phyloP scores from a whole-genome alignment of 2,329 filamentous ascomycete species.

The Fusarium napiforme region DNA sequence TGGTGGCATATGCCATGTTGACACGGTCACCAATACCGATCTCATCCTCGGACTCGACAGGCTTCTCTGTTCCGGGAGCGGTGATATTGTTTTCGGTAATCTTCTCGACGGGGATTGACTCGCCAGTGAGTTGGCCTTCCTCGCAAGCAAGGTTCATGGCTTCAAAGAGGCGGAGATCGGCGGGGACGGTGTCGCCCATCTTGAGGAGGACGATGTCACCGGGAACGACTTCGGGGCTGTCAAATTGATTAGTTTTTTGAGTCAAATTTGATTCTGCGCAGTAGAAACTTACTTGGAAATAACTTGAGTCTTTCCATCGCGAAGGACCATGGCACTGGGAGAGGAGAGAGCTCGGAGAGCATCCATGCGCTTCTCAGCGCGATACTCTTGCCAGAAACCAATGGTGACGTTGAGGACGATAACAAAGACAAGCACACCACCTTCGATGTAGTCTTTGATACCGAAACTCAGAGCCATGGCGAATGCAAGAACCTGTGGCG shows the following conservation, averaged over 20 bases:
- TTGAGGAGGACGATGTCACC: slow-evolving; percentile 76
- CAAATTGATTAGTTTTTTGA: slow-evolving; percentile 20
- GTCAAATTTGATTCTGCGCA: background rate
- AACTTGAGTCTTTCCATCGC: slow-evolving; percentile 67
- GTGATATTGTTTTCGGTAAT: slow-evolving; percentile 61
- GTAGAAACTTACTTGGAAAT: slow-evolving; percentile 63
- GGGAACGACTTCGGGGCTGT: slow-evolving; percentile 71
- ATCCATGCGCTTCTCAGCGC: slow-evolving; percentile 75
- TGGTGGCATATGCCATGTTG: slow-evolving; percentile 81
- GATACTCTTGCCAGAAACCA: slow-evolving; percentile 73
- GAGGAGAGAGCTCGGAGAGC: slow-evolving; percentile 70
- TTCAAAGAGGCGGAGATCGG: slow-evolving; percentile 76
- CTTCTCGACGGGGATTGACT: slow-evolving; percentile 79
- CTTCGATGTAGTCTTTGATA: slow-evolving; percentile 74
- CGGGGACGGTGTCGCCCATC: slow-evolving; percentile 80
- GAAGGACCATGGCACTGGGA: slow-evolving; percentile 70
- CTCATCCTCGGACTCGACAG: slow-evolving; percentile 57
- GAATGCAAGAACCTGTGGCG: slow-evolving; percentile 76
- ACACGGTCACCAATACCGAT: slow-evolving; percentile 76
- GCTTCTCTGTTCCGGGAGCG: slow-evolving; percentile 58
- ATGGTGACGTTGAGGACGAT: slow-evolving; percentile 76
- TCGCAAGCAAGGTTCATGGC: slow-evolving; percentile 84
- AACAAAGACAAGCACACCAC: slow-evolving; percentile 73
- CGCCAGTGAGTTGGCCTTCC: slow-evolving; percentile 80
- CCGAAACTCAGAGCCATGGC: slow-evolving; percentile 79